Percentiles rank a stretch among this genome's conserved stretches.
phyloP scores from a whole-genome alignment of 176 grass and related monocot species.

The Tuctoria greenei region DNA sequence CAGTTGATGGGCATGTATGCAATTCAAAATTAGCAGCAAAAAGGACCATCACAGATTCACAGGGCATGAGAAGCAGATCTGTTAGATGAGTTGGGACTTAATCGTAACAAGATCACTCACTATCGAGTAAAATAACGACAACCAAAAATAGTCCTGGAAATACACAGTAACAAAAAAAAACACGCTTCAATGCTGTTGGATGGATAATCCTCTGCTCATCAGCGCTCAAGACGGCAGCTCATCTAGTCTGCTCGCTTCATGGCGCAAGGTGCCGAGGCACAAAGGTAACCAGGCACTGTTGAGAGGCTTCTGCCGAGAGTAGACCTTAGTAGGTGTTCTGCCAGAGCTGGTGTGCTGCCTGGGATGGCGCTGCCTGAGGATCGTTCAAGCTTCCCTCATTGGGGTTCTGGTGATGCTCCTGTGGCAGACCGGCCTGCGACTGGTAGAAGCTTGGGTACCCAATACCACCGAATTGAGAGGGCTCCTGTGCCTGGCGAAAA shows the following conservation, averaged over 20 bases:
- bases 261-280: conserved; percentile 19
- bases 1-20: neutral
- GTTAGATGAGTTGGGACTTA: conserved; percentile 44
- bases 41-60: neutral
- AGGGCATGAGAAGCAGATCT: conserved; percentile 33
- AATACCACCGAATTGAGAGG: conserved; percentile 64
- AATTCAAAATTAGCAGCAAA: conserved; percentile 6
- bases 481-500: conserved; percentile 70
- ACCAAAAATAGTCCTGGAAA: conserved; percentile 26
- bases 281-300: conserved; percentile 15
- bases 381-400: conserved; percentile 60
- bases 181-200: conserved; percentile 31
- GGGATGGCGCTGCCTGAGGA: conserved; percentile 40
- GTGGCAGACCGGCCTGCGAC: conserved; percentile 54
- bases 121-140: conserved; percentile 38
- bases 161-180: conserved; percentile 12
- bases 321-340: conserved; percentile 73
- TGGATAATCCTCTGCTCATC: conserved; percentile 16
- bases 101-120: conserved; percentile 46
- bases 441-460: conserved; percentile 77
- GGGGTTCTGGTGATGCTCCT: conserved; percentile 64
- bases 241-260: conserved; percentile 43
- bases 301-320: conserved; percentile 30
- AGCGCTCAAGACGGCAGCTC: conserved; percentile 42
- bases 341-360: conserved; percentile 80